Evolutionary conservation across 495 filamentous ascomycete species (phyloP), one percentile per base, ranked within the genome.

Genomic region (Eremomyces bilateralis): DNA sequence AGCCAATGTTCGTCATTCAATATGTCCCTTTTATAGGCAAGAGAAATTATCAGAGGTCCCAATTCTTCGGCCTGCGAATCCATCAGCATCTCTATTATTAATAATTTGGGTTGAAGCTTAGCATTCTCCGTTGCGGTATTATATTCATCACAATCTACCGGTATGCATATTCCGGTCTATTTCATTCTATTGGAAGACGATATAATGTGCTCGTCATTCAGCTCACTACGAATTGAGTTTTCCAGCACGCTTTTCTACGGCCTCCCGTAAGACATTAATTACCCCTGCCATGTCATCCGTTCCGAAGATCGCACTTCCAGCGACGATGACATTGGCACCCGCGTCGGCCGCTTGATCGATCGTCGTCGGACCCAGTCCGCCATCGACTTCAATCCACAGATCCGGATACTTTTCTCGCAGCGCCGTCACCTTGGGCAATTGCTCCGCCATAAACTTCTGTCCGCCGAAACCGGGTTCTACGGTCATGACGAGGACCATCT

Each of bases 401-500:
- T 85, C 65, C 3, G 88, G 88, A 53, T 93, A 97, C 30, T 71
- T 67, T 49, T 73, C 58, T 34, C 90, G 69, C 46, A 97, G 62
- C 30, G 73, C 80, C 34, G 69, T 51, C 21, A 97, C 90, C 57
- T 97, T 97, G 43, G 88, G 90, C 44, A 97, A 65, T 53, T 90
- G 80, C 3, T 75, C 78, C 3, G 81, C 74, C 77, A 94, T 93
- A 69, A 97, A 97, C 52, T 90, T 92, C 54, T 97, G 90, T 10
- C 88, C 88, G 40, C 88, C 90, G 54, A 95, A 97, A 35, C 88
- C 88, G 15, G 88, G 88, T 55, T 97, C 72, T 15, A 97, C 88
- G 5, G 88, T 97, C 88, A 97, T 97, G 25, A 97, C 73, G 6
- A 97, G 73, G 18, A 90, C 81, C 90, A 97, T 95, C 88, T 97